Conservation (phyloP, 192 early-diverging fungal genomes). For the Coemansia sp. region DNA sequence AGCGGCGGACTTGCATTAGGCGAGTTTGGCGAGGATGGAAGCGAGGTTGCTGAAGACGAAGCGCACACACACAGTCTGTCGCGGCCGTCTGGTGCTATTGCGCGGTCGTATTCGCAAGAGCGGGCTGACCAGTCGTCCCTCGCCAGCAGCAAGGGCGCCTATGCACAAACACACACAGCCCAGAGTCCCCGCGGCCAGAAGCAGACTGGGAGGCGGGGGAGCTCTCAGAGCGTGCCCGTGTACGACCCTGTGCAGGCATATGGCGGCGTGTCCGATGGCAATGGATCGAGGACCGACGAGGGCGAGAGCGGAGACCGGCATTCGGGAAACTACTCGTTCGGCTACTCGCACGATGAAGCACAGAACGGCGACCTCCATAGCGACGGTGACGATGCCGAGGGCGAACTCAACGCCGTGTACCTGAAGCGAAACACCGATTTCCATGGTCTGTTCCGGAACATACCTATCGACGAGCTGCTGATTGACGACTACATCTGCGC, state of each 20-base stretch:
- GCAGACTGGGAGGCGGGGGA: conserved; percentile 24
- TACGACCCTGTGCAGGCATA: conserved; percentile 6
- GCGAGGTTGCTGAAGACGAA: conserved; percentile 42
- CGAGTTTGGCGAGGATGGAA: conserved; percentile 44
- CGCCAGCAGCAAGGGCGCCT: conserved; percentile 1
- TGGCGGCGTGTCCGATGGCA: background rate
- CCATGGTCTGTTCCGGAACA: conserved; percentile 55
- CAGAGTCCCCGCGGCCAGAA: background rate
- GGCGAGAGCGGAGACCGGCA: conserved; percentile 12
- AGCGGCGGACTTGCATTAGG: conserved; percentile 41
- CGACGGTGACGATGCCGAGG: conserved; percentile 34
- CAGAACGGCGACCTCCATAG: background rate
- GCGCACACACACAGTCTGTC: background rate
- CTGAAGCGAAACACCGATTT: conserved; percentile 58
- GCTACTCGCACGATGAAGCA: conserved; percentile 31
- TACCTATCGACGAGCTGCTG: conserved; percentile 57
- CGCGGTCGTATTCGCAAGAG: conserved; percentile 28
- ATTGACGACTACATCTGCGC: conserved; percentile 79
- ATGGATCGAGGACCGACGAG: background rate
- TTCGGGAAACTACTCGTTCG: conserved; percentile 2
- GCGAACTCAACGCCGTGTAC: conserved; percentile 55
- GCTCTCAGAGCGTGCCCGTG: conserved; percentile 45
- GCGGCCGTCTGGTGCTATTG: conserved; percentile 32
- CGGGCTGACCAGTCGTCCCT: background rate
- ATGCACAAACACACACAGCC: background rate